Base-by-base conservation (phyloP, 352 stramenopile genomes). In the Phytopythium aichiense region DNA sequence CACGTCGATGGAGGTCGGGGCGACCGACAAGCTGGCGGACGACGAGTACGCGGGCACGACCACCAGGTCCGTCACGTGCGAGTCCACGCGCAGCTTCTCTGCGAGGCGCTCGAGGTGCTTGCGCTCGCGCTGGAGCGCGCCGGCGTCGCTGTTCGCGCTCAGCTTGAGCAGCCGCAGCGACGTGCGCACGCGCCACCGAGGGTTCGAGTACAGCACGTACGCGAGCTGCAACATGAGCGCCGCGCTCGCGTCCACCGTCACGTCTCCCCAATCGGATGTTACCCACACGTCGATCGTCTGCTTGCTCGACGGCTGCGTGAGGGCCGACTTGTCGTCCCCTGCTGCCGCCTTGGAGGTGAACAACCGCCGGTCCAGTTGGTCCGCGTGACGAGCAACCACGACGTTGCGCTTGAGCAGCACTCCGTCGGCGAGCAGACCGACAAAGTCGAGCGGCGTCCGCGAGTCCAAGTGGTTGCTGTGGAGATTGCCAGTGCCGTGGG, bases 231-330 rank as follows among this genome's bases (percentile, higher is more conserved):
- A 59, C 69, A 88, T 80, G 22, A 88, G 58, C 20, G 76, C 73
- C 6, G 68, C 63, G 33, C 58, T 73, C 20, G 72, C 66, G 25
- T 76, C 60, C 3, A 78, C 67, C 18, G 58, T 69, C 7, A 63
- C 61, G 12, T 70, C 58, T 9, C 74, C 71, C 63, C 64, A 74
- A n/a, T 63, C 58, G 12, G 56, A 58, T 6, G 75, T 76, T 25
- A 85, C 73, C 81, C 81, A 90, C 16, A 89, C 74, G 43, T 88
- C 79, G 46, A 91, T 80, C 3, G 76, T 84, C 9, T 64, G 58
- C 15, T 48, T 43, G 15, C 11, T 31, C 25, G 35, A 42, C 31
- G 37, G 4, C 23, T 49, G 25, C 8, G 50, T 25, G 0, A 53
- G 9, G 7, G 28, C 0, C 7, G 43, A 2, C 23, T 42, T 33